Conservation (phyloP, 139 green algal genomes). For the Tetraselmis chui region DNA sequence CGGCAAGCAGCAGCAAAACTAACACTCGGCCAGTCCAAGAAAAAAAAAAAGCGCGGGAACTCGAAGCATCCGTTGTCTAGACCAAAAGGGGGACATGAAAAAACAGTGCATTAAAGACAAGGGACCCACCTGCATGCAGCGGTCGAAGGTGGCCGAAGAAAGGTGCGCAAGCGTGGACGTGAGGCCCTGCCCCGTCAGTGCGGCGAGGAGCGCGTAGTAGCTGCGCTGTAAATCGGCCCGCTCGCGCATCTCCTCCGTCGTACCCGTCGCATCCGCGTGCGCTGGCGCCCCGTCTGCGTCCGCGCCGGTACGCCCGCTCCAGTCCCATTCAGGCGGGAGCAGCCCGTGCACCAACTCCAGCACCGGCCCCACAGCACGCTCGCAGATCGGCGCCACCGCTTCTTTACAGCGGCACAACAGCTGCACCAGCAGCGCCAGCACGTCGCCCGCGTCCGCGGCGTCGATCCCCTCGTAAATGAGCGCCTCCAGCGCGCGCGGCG, state of each 20-base stretch:
- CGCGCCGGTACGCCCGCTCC: slow-evolving; percentile 40
- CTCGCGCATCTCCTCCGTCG: slow-evolving; percentile 64
- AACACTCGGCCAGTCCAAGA: too few species aligned
- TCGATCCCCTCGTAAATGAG: slow-evolving; percentile 42
- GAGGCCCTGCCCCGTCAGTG: background rate
- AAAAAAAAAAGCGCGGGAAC: too few species aligned
- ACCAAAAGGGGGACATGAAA: too few species aligned
- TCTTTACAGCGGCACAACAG: slow-evolving; percentile 55
- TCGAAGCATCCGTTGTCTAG: too few species aligned
- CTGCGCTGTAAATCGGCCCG: slow-evolving; percentile 60
- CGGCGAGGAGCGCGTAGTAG: slow-evolving; percentile 65
- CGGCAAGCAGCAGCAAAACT: too few species aligned
- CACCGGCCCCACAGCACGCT: slow-evolving; percentile 46
- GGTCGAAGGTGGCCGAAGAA: background rate
- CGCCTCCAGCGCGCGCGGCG: slow-evolving; percentile 49
- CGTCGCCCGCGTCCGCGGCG: slow-evolving; percentile 46
- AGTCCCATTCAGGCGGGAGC: slow-evolving; percentile 67
- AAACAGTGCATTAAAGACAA: too few species aligned
- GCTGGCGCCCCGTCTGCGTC: background rate
- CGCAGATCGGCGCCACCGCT: slow-evolving; percentile 35
- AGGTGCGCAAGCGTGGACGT: background rate
- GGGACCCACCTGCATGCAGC: background rate
- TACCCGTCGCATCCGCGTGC: slow-evolving; percentile 14
- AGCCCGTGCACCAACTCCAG: slow-evolving; percentile 43
- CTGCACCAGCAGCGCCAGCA: slow-evolving; percentile 63